These are phyloP conservation scores for Bipolaris bicolor DNA, from an alignment of 2,329 filamentous ascomycete genomes.

Conservation along the genomic window DNA sequence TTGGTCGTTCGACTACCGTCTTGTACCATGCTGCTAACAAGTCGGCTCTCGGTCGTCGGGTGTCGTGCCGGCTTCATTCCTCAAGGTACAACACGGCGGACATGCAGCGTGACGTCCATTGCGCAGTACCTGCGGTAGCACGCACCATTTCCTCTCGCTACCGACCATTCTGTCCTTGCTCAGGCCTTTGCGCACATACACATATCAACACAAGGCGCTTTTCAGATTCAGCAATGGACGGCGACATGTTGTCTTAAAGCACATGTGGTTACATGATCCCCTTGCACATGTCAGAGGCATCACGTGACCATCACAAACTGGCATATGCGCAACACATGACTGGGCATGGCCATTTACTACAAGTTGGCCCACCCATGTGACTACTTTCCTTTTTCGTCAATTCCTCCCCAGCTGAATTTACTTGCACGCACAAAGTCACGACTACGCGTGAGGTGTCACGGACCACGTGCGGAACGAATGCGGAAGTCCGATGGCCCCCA, in stretches of 20 bases:
- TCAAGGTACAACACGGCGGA: not conserved
- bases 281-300: not conserved
- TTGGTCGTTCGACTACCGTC: not conserved
- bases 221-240: not conserved
- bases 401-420: not conserved
- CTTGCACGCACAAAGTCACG: not conserved
- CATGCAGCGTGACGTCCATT: not conserved
- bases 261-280: not conserved
- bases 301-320: not conserved
- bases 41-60: not conserved
- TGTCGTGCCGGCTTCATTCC: not conserved
- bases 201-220: not conserved
- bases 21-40: constrained; percentile 6
- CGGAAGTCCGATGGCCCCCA: constrained; percentile 6
- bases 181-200: not conserved
- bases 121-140: not conserved
- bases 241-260: not conserved
- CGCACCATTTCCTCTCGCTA: not conserved
- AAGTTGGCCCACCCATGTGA: no score
- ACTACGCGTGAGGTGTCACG: not conserved
- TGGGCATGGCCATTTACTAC: not conserved
- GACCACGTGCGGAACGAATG: constrained; percentile 4
- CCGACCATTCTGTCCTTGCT: not conserved
- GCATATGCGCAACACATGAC: not conserved
- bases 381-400: not conserved